Evolutionary conservation across 2,329 filamentous ascomycete genomes (phyloP).

Genomic region (Hymenoscyphus albidus): DNA sequence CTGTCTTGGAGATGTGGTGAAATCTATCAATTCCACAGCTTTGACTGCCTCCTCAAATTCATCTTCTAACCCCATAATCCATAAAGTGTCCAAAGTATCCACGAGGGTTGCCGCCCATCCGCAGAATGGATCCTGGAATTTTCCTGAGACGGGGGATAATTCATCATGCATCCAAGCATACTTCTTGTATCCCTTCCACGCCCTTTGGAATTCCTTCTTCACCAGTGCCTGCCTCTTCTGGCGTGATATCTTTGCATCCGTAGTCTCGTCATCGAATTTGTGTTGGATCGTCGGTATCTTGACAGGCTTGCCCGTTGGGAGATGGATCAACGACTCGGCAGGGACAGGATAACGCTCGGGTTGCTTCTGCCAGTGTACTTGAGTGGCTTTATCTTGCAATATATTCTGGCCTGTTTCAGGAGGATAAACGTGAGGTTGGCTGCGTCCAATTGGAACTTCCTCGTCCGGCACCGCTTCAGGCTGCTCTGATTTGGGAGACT

Average conservation of each 20-base stretch:
- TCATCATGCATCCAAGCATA: constrained; percentile 87
- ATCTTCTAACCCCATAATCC: constrained; percentile 76
- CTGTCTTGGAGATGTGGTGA: constrained; percentile 62
- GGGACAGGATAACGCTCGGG: constrained; percentile 75
- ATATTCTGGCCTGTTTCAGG: constrained; percentile 30
- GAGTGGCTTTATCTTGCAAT: constrained; percentile 16
- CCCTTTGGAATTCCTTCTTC: constrained; percentile 68
- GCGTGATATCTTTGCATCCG: constrained; percentile 57
- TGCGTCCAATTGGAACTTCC: constrained; percentile 11
- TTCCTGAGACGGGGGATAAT: constrained; percentile 66
- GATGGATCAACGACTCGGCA: constrained; percentile 63
- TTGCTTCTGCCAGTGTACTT: constrained; percentile 69
- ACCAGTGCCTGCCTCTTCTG: constrained; percentile 62
- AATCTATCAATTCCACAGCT: constrained; percentile 72
- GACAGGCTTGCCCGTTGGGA: constrained; percentile 70
- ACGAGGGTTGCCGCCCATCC: constrained; percentile 88
- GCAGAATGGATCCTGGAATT: constrained; percentile 75
- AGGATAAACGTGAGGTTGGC: constrained; percentile 22
- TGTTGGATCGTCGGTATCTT: constrained; percentile 74
- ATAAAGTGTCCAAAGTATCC: constrained; percentile 77
- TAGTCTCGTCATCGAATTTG: constrained; percentile 63
- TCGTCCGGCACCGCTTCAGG: constrained; percentile 4
- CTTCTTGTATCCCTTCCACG: constrained; percentile 78
- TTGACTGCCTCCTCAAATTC: constrained; percentile 77
- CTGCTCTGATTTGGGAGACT: neutral